phyloP scores from a whole-genome alignment of 345 rosid genomes.

The Populus pruinosa region DNA sequence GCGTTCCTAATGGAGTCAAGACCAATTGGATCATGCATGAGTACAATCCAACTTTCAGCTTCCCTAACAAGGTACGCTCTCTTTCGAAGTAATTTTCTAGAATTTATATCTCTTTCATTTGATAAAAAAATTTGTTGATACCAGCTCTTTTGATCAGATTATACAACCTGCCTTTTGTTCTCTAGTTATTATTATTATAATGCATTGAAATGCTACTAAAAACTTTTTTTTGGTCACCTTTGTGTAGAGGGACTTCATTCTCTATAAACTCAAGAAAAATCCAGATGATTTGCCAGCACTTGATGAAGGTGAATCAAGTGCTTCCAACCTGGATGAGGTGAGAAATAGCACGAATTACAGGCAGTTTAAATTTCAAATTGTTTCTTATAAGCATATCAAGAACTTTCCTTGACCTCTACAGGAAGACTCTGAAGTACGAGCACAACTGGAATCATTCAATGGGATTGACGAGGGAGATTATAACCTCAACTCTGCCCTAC shows the following conservation, averaged over 20 bases:
- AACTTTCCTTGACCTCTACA: background rate
- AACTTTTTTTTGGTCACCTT: background rate
- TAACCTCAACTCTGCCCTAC: background rate
- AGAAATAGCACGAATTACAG: background rate
- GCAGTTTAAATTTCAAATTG: background rate
- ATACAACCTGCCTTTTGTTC: background rate
- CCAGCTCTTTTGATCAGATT: background rate
- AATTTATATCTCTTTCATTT: background rate
- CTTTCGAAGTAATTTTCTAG: background rate
- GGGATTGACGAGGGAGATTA: background rate
- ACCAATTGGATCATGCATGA: conserved; percentile 12
- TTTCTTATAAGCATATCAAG: background rate
- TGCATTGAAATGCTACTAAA: too few relatives aligned
- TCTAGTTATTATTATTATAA: background rate
- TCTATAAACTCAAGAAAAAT: background rate
- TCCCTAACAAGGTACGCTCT: background rate
- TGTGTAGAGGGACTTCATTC: background rate
- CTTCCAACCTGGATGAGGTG: background rate
- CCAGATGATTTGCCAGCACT: background rate
- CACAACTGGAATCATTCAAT: background rate
- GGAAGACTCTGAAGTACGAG: background rate
- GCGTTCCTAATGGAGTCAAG: background rate
- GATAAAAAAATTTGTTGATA: background rate
- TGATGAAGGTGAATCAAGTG: background rate
- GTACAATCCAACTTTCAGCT: background rate